Percentiles rank a stretch among this genome's conserved stretches.
Evolutionary conservation across 306 rosid genomes (phyloP).

Genomic region (Sphenostylis stenocarpa): DNA sequence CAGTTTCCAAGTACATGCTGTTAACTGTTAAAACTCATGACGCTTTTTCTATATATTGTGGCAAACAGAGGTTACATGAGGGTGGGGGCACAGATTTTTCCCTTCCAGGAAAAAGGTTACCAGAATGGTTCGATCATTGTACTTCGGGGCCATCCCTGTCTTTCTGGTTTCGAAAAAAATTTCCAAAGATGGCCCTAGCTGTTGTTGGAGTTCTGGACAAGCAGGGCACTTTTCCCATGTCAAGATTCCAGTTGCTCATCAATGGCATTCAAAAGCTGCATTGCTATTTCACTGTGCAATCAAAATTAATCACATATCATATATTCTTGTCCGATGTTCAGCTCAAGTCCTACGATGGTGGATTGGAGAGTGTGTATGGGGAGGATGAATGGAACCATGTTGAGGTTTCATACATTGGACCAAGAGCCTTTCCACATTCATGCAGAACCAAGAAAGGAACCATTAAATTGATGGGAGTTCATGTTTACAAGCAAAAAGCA

Average conservation of each 20-base stretch:
- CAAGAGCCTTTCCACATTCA: neutral
- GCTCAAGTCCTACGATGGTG: neutral
- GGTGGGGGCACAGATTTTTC: conserved; percentile 6
- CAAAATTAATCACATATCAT: neutral
- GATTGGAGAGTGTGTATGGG: neutral
- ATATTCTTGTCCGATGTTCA: neutral
- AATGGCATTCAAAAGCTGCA: conserved; percentile 8
- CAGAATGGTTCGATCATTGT: conserved; percentile 17
- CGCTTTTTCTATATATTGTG: neutral
- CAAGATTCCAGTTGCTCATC: neutral
- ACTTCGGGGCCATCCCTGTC: neutral
- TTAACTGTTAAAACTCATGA: neutral
- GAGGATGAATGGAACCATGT: conserved; percentile 27
- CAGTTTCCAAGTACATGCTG: neutral
- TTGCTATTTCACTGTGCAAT: neutral
- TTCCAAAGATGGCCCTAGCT: neutral
- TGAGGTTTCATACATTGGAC: neutral
- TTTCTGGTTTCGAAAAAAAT: conserved; percentile 31
- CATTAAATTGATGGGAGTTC: conserved; percentile 22
- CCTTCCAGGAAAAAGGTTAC: conserved; percentile 12
- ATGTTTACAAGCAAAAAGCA: conserved; percentile 13
- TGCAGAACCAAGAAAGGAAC: neutral
- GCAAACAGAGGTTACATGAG: conserved; percentile 14
- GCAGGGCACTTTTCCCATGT: neutral
- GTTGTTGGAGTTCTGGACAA: conserved; percentile 12